These are phyloP conservation scores for Fomitopsis palustris DNA, from an alignment of 1,284 basidiomycete genomes.

Conservation along the genomic window DNA sequence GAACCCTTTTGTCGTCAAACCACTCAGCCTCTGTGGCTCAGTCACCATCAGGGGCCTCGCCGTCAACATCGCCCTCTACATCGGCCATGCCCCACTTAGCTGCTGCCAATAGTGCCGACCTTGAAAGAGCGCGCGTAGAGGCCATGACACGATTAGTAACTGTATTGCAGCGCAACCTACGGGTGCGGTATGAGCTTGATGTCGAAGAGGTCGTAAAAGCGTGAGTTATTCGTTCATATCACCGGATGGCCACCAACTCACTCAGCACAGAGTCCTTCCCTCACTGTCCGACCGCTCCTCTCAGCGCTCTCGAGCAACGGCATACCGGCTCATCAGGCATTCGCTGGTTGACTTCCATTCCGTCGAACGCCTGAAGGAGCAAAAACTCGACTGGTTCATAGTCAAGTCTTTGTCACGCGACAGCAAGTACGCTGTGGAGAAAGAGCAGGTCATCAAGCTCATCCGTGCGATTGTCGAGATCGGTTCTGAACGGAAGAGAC, in stretches of 20 bases:
- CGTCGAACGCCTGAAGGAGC: slow-evolving; percentile 52
- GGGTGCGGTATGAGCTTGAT: slow-evolving; percentile 75
- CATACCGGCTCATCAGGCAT: slow-evolving; percentile 86
- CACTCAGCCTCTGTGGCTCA: slow-evolving; percentile 8
- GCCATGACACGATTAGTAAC: slow-evolving; percentile 65
- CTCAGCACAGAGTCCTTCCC: slow-evolving; percentile 58
- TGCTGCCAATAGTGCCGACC: slow-evolving; percentile 40
- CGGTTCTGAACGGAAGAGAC: slow-evolving; percentile 53
- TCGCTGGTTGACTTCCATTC: slow-evolving; percentile 70
- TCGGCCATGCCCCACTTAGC: slow-evolving; percentile 30
- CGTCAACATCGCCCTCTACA: slow-evolving; percentile 43
- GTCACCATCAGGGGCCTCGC: slow-evolving; percentile 15
- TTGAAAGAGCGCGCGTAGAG: slow-evolving; percentile 56
- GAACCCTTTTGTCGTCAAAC: slow-evolving; percentile 38
- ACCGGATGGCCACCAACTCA: slow-evolving; percentile 2
- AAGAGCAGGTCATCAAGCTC: slow-evolving; percentile 93
- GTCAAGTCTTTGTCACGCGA: slow-evolving; percentile 88
- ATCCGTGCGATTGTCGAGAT: slow-evolving; percentile 82
- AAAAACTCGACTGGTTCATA: slow-evolving; percentile 85
- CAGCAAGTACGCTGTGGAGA: slow-evolving; percentile 80
- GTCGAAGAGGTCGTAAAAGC: slow-evolving; percentile 68
- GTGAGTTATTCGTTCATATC: slow-evolving; percentile 40
- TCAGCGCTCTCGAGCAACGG: slow-evolving; percentile 76
- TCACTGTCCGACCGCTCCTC: slow-evolving; percentile 75
- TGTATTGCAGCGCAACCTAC: slow-evolving; percentile 71